Percentiles rank a stretch among this genome's conserved stretches.
Evolutionary conservation across 2,329 filamentous ascomycete species (phyloP).

Genomic region (Hirsutella thompsonii): DNA sequence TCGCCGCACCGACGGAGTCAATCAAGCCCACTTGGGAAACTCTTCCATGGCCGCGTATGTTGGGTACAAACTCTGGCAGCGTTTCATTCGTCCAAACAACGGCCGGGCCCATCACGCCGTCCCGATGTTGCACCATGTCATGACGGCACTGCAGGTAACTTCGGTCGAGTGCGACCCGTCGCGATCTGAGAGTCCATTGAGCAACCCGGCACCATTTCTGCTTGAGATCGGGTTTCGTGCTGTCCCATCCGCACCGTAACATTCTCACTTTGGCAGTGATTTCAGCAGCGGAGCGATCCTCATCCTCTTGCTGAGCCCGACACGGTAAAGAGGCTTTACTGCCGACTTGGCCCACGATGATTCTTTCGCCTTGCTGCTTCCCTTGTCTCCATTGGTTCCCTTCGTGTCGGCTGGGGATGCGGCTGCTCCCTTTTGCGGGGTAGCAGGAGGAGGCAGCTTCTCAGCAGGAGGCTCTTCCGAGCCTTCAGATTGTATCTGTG

Average conservation of each 20-base stretch:
- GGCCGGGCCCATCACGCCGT: too few species aligned
- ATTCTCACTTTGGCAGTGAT: constrained; percentile 26
- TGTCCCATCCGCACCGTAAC: not conserved
- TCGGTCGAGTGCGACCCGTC: not conserved
- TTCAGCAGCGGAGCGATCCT: constrained; percentile 40
- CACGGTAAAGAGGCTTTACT: constrained; percentile 27
- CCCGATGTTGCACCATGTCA: too few species aligned
- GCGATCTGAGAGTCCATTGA: not conserved
- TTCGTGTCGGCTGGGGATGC: not conserved
- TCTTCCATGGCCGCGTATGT: too few species aligned
- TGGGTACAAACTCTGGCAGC: too few species aligned
- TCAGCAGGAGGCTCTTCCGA: too few species aligned
- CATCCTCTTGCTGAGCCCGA: constrained; percentile 36
- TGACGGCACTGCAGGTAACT: not conserved
- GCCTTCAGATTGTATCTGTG: too few species aligned
- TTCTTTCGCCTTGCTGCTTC: not conserved
- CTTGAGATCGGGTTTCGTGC: too few species aligned
- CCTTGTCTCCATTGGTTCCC: not conserved
- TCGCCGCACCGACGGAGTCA: too few species aligned
- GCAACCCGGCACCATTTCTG: too few species aligned
- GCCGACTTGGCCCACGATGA: constrained; percentile 1
- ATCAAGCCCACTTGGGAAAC: too few species aligned
- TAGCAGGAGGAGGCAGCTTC: not conserved
- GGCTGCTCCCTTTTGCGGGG: not conserved
- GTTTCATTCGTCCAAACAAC: too few species aligned